phyloP scores from a whole-genome alignment of 495 filamentous ascomycete genomes.

The Astrothelium subdiscretum region DNA sequence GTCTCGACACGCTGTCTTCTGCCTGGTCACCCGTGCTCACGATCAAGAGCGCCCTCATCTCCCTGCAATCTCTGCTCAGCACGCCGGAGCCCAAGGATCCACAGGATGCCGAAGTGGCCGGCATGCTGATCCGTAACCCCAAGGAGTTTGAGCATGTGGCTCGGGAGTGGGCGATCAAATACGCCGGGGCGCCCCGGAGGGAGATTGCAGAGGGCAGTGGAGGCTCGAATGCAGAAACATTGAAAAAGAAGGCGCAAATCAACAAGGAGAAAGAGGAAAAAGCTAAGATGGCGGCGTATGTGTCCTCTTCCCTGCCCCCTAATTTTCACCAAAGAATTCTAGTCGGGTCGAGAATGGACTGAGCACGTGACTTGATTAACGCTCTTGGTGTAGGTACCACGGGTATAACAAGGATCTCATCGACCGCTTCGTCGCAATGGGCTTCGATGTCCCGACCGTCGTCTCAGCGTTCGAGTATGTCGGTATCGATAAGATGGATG shows the following conservation, averaged over 20 bases:
- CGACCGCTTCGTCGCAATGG: constrained; percentile 86
- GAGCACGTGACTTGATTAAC: constrained; percentile 2
- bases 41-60: constrained; percentile 88
- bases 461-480: constrained; percentile 75
- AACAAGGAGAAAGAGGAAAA: constrained; percentile 41
- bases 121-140: constrained; percentile 71
- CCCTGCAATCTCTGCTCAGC: constrained; percentile 83
- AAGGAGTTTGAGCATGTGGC: constrained; percentile 73
- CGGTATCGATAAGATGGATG: constrained; percentile 64
- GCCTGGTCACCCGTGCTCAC: constrained; percentile 94
- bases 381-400: constrained; percentile 50
- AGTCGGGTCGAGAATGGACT: constrained; percentile 9
- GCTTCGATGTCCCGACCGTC: constrained; percentile 80
- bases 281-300: constrained; percentile 29
- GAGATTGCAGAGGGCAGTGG: constrained; percentile 39
- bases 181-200: constrained; percentile 65
- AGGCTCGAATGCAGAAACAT: constrained; percentile 31
- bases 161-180: constrained; percentile 75
- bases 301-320: background rate
- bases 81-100: constrained; percentile 93
- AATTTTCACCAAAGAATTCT: background rate
- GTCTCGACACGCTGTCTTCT: constrained; percentile 79
- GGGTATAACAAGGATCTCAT: constrained; percentile 82
- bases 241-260: constrained; percentile 30
- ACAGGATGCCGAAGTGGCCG: constrained; percentile 91